Conservation (phyloP, 2,329 filamentous ascomycete genomes). For the Calonectria fujianensis region DNA sequence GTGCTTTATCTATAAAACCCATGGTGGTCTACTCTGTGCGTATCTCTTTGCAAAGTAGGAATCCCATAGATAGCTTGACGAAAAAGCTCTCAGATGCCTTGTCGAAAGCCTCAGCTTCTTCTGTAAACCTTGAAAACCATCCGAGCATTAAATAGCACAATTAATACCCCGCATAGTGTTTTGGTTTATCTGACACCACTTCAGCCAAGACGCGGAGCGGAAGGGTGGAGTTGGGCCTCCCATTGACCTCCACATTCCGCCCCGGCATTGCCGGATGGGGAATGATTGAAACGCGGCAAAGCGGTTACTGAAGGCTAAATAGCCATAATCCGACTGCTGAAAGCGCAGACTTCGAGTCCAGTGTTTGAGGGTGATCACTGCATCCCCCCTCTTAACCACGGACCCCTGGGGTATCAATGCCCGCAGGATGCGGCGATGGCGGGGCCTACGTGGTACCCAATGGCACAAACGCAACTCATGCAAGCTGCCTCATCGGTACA, state of each 20-base stretch:
- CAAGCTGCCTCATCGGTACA: neutral
- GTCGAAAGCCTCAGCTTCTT: no score
- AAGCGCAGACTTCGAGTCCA: neutral
- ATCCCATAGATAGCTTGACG: neutral
- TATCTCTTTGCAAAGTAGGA: neutral
- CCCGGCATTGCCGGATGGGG: slow-evolving; percentile 3
- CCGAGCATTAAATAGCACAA: neutral
- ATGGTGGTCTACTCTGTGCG: neutral
- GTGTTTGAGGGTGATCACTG: neutral
- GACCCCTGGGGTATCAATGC: neutral
- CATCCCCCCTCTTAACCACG: neutral
- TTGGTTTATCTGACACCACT: neutral
- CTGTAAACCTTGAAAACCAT: no score
- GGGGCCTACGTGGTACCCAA: neutral
- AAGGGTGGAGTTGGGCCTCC: neutral
- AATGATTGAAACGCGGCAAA: neutral
- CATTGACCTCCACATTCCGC: neutral
- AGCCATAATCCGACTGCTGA: neutral
- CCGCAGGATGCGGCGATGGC: neutral
- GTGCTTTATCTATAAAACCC: neutral
- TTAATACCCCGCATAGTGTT: neutral
- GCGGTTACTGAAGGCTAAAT: neutral
- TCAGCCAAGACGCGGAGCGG: neutral
- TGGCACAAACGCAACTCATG: neutral
- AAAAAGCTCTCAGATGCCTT: no score